Base-by-base conservation (phyloP, 1,284 basidiomycete genomes). In the Gomphus sp. region DNA sequence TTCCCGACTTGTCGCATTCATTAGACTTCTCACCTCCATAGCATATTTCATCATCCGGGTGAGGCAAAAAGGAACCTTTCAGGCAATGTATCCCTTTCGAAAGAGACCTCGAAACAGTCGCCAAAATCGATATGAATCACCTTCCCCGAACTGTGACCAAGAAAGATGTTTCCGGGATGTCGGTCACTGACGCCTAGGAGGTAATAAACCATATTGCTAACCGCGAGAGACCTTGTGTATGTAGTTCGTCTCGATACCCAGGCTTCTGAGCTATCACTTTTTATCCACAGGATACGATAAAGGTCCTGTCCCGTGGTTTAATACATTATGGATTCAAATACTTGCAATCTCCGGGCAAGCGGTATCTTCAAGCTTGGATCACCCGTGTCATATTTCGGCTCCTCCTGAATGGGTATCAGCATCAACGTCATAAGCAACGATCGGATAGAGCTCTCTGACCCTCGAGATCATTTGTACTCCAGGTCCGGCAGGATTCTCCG, bases 231-330 rank as follows among this genome's bases (percentile, higher is more conserved):
- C 36, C 82, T 73, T 37, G 80, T 82, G 66, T 84, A 85, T 28
- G 80, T 81, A 33, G 79, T 78, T 22, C 82, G 70, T 10, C 82
- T 70, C 64, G 84, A 81, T 53, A 85, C 72, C 82, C 82, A 85
- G 14, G 80, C 76, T 63, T 85, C 82, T 12, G 81, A 84, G 62
- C 79, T 82, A 47, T 77, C 73, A 62, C 75, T 78, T 66, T 80
- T 80, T 58, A 85, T 73, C 82, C 82, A 85, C 31, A 85, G 69
- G 16, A 84, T 80, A 16, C 80, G 74, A 68, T 84, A 85, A 52
- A 85, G 72, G 67, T 85, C 82, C 66, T 85, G 82, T 0, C 82
- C 82, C 0, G 80, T 82, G 2, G 82, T 85, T 64, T 83, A 83
- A 70, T 84, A 81, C 43, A 84, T 68, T 5, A 81, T 80, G 66